A percentile compares a stretch with the other conserved stretches of the same genome.
phyloP scores from a whole-genome alignment of 108 stramenopile genomes.

The Aureococcus anophagefferens region DNA sequence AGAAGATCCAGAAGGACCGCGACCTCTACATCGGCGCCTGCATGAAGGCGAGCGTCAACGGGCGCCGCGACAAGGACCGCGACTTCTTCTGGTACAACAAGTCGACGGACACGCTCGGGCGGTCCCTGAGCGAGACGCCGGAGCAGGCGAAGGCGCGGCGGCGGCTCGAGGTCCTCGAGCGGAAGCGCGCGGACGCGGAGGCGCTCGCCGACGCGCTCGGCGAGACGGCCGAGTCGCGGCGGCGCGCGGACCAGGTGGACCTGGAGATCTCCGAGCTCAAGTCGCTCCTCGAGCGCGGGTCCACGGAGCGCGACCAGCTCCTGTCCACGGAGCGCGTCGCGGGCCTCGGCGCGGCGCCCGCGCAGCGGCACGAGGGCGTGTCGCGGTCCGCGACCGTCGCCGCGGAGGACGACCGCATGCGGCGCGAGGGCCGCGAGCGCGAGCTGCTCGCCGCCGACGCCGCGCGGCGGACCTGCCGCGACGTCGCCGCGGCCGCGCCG shows the following conservation, averaged over 20 bases:
- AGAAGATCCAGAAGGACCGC: background rate
- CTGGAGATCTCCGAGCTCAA: background rate
- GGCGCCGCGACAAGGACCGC: background rate
- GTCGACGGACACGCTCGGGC: background rate
- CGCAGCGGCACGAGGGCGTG: background rate
- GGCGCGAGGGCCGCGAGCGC: background rate
- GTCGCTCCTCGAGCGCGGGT: background rate
- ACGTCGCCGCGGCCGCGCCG: background rate
- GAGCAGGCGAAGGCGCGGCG: background rate
- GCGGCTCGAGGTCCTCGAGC: background rate
- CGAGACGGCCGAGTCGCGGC: background rate
- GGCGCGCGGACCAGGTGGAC: background rate
- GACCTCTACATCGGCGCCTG: background rate
- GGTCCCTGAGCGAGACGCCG: no score
- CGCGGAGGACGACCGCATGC: background rate
- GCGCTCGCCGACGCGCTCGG: background rate
- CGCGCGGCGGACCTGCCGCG: background rate
- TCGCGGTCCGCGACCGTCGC: background rate
- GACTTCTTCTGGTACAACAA: conserved; percentile 3
- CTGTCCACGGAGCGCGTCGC: background rate
- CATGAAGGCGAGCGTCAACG: background rate
- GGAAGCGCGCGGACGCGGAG: background rate
- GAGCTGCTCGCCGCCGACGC: background rate
- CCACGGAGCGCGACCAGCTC: background rate
- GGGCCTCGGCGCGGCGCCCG: background rate